Conservation (phyloP, 179 eudicot species). For the Silene noctiflora region DNA sequence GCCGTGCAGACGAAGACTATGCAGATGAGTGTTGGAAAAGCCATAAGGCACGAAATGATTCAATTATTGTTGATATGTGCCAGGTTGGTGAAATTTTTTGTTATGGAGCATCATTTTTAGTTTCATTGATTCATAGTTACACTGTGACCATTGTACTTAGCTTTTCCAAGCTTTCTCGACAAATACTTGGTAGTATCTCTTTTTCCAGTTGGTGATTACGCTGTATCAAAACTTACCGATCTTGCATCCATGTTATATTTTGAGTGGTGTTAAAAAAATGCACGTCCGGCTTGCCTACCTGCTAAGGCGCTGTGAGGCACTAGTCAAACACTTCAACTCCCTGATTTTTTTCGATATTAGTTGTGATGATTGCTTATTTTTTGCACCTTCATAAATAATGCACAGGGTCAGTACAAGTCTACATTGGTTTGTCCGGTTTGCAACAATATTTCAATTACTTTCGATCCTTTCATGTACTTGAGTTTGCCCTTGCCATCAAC, state of each 20-base stretch:
- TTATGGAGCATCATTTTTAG: conserved; percentile 7
- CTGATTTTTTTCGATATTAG: neutral
- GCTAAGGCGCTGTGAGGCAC: neutral
- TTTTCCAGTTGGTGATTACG: neutral
- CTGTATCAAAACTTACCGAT: neutral
- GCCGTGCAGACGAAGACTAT: conserved; percentile 84
- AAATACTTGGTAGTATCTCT: neutral
- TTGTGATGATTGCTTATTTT: conserved; percentile 16
- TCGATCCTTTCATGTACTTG: conserved; percentile 98
- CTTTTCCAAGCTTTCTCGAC: neutral
- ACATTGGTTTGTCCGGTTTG: conserved; percentile 92
- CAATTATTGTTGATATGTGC: conserved; percentile 85
- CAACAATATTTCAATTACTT: conserved; percentile 77
- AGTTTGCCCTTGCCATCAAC: conserved; percentile 90
- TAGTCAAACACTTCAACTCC: neutral
- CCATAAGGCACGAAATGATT: conserved; percentile 94
- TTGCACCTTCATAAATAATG: conserved; percentile 22
- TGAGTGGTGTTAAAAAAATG: neutral
- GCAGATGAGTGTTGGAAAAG: conserved; percentile 94
- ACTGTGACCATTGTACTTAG: neutral
- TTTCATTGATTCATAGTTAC: neutral
- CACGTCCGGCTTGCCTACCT: neutral
- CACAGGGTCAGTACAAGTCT: conserved; percentile 98
- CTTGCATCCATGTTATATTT: neutral
- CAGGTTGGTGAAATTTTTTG: conserved; percentile 48